Evolutionary conservation across 2,329 filamentous ascomycete genomes (phyloP).

Genomic region (Colletotrichum spaethianum): DNA sequence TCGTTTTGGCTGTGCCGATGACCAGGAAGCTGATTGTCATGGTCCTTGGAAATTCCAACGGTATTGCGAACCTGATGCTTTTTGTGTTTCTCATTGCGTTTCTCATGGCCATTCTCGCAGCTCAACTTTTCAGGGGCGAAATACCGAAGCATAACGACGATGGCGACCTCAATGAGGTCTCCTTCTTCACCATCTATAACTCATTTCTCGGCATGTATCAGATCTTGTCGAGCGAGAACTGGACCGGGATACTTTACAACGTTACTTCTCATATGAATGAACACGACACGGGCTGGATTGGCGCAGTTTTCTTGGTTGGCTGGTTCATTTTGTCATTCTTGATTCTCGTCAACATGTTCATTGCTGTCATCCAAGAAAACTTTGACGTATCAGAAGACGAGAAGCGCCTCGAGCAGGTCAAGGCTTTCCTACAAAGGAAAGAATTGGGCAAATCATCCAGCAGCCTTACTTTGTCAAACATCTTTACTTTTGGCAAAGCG

Average conservation of each 20-base stretch:
- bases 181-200: constrained; percentile 94
- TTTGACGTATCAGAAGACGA: constrained; percentile 99
- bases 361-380: constrained; percentile 99
- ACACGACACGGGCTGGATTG: constrained; percentile 89
- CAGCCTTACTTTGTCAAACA: constrained; percentile 82
- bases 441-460: constrained; percentile 81
- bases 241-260: constrained; percentile 90
- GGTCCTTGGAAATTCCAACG: constrained; percentile 90
- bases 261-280: constrained; percentile 78
- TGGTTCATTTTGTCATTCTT: constrained; percentile 98
- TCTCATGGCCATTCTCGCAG: constrained; percentile 91
- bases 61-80: constrained; percentile 93
- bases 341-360: constrained; percentile 99
- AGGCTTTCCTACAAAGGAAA: constrained; percentile 92
- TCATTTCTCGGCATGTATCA: constrained; percentile 99
- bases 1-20: constrained; percentile 90
- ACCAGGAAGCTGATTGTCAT: constrained; percentile 89
- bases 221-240: constrained; percentile 94
- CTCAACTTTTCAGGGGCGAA: constrained; percentile 92
- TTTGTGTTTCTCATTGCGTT: constrained; percentile 98
- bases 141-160: constrained; percentile 74
- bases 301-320: constrained; percentile 88
- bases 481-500: constrained; percentile 75
- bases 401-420: constrained; percentile 96
- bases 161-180: constrained; percentile 77